Evolutionary conservation across 495 filamentous ascomycete species (phyloP), one percentile per base, ranked within the genome.

Genomic region (Aspergillus egyptiacus): DNA sequence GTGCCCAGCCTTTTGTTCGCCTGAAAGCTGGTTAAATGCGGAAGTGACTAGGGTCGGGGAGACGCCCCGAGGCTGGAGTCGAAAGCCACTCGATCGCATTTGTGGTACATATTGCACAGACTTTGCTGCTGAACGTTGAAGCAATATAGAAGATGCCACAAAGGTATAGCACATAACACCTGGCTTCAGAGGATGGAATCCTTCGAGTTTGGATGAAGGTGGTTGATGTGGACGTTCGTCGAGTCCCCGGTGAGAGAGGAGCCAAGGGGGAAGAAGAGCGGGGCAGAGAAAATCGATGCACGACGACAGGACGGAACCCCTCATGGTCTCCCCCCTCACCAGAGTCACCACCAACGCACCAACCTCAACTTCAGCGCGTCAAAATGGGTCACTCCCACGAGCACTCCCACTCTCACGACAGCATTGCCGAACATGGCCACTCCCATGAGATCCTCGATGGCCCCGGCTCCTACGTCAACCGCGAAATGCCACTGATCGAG

Each of bases 381-480:
- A n/a, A n/a, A n/a, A n/a, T n/a, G n/a, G n/a, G n/a, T 5, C 71
- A 74, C 58, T 34, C 28, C n/a, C 42, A 31, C 11, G 30, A 31
- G 6, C 30, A 45, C 42, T 67, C 71, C 31, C 85, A 90, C 67
- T 76, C 78, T 30, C 77, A 84, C 60, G 74, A 75, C 50, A 57
- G 55, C 61, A 75, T 80, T 47, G 80, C 77, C 46, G 89, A 93
- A 59, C 93, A 98, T 65, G 91, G 93, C 57, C 93, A 98, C 75
- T 83, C 81, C 2, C 93, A 97, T 66, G 93, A 96, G 71, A 89
- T 96, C 63, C 85, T 96, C 62, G 87, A 91, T 63, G 91, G 93
- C 0, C 93, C 93, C 2, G 93, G 93, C 33, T 91, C 86, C 47
- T 97, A 84, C 67, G 65, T 89, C 6, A 84, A 82, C 49, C 84